A percentile compares a stretch with the other conserved stretches of the same genome.
Conservation (phyloP, 768 basidiomycete genomes). For the Suillus luteus region DNA sequence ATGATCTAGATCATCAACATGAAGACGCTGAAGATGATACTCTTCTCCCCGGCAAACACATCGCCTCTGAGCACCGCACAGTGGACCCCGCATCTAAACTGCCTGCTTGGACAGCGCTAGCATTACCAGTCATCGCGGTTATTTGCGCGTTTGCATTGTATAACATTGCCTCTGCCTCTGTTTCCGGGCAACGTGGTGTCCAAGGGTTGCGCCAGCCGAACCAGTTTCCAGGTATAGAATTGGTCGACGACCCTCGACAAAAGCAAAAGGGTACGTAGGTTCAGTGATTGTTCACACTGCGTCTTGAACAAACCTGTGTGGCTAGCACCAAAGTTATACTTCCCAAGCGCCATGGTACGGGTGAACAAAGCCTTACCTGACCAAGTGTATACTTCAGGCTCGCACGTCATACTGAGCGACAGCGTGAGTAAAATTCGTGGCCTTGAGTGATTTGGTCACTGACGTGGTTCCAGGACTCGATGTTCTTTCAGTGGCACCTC, state of each 20-base stretch:
- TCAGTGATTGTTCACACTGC: neutral
- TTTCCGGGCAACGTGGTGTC: neutral
- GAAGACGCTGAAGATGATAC: neutral
- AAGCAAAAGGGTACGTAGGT: neutral
- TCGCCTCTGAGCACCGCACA: neutral
- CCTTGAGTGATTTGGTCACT: neutral
- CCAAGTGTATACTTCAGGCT: constrained; percentile 7
- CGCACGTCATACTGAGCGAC: constrained; percentile 6
- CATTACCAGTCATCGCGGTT: neutral
- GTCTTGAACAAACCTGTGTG: neutral
- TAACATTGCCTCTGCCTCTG: neutral
- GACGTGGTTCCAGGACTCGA: constrained; percentile 24
- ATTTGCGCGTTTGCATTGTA: neutral
- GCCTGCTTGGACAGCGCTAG: neutral
- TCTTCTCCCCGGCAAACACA: neutral
- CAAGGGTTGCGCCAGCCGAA: neutral
- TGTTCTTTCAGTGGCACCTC: constrained; percentile 26
- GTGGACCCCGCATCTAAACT: neutral
- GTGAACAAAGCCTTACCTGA: constrained; percentile 9
- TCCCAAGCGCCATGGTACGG: constrained; percentile 5
- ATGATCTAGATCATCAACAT: neutral
- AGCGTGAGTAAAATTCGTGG: neutral
- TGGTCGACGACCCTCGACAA: neutral
- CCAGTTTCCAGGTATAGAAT: neutral
- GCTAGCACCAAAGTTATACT: neutral